A percentile compares a stretch with the other conserved stretches of the same genome.
Conservation (phyloP, 148 eudicot species). For the Vaccinium myrtillus region DNA sequence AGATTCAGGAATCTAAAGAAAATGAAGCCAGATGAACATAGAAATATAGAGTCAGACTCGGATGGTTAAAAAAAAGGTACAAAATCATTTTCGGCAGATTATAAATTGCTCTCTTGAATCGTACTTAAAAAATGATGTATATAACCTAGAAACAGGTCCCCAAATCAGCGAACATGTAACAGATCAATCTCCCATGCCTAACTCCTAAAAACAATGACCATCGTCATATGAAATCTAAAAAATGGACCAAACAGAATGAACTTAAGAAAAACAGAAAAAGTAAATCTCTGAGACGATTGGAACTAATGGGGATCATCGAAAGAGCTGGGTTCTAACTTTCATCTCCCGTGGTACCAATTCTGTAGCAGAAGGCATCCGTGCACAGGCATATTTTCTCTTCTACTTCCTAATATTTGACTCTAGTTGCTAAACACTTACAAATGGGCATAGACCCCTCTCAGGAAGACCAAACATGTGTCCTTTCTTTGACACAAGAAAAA, state of each 20-base stretch:
- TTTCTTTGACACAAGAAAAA: conserved; percentile 36
- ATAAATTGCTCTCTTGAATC: conserved; percentile 37
- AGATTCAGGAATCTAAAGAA: not conserved
- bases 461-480: conserved; percentile 31
- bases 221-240: conserved; percentile 6
- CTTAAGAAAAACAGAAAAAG: not conserved
- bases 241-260: not conserved
- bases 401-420: conserved; percentile 34
- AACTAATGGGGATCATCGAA: conserved; percentile 10
- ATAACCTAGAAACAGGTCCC: conserved; percentile 25
- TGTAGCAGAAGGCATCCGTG: conserved; percentile 5
- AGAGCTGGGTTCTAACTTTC: conserved; percentile 17
- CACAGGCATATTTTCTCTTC: conserved; percentile 18
- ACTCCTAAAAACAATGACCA: conserved; percentile 9
- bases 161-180: conserved; percentile 22
- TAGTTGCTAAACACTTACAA: conserved; percentile 27
- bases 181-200: too few species aligned
- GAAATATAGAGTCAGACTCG: not conserved
- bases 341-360: conserved; percentile 8
- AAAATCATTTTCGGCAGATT: conserved; percentile 55
- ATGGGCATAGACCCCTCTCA: conserved; percentile 25
- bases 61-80: not conserved
- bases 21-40: not conserved
- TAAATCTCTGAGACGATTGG: conserved; percentile 14
- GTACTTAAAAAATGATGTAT: conserved; percentile 32